Conservation (phyloP, 371 early-diverging fungal species). For the Mucor sp. region DNA sequence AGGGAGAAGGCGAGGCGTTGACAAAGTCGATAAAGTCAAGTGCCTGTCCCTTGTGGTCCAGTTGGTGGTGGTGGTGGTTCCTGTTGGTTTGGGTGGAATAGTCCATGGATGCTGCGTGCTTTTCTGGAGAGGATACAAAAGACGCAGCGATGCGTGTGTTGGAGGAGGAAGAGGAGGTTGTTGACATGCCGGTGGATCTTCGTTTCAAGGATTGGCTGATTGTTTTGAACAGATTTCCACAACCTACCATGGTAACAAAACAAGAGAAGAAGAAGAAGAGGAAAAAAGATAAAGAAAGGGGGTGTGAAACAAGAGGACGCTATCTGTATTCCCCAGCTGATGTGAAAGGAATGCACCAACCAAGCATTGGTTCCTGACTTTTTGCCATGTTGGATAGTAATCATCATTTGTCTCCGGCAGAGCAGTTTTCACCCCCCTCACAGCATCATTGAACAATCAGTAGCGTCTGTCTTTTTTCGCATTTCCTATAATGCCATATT, state of each 20-base stretch:
- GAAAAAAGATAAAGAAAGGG: not conserved
- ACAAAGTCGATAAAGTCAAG: constrained; percentile 81
- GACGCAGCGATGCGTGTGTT: constrained; percentile 15
- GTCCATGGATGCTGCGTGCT: constrained; percentile 1
- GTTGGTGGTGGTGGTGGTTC: not conserved
- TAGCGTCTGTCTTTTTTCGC: too few species aligned
- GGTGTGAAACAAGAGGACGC: not conserved
- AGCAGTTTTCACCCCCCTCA: too few species aligned
- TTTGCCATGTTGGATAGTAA: too few species aligned
- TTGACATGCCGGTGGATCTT: constrained; percentile 14
- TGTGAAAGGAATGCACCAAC: too few species aligned
- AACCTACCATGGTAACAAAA: constrained; percentile 23
- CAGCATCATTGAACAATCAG: too few species aligned
- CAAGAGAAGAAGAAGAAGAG: not conserved
- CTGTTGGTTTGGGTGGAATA: not conserved
- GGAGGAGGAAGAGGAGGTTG: constrained; percentile 13
- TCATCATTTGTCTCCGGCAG: too few species aligned
- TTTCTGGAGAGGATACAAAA: constrained; percentile 7
- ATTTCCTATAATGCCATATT: too few species aligned
- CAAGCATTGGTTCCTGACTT: too few species aligned
- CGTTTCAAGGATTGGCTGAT: constrained; percentile 11
- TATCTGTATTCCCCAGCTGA: not conserved
- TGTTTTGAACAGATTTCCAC: constrained; percentile 14
- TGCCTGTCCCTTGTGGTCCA: constrained; percentile 21
- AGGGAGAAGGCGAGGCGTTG: constrained; percentile 87